Evolutionary conservation across 148 eudicot genomes (phyloP), one percentile per base, ranked within the genome.

Genomic region (Rhododendron mucronatum): DNA sequence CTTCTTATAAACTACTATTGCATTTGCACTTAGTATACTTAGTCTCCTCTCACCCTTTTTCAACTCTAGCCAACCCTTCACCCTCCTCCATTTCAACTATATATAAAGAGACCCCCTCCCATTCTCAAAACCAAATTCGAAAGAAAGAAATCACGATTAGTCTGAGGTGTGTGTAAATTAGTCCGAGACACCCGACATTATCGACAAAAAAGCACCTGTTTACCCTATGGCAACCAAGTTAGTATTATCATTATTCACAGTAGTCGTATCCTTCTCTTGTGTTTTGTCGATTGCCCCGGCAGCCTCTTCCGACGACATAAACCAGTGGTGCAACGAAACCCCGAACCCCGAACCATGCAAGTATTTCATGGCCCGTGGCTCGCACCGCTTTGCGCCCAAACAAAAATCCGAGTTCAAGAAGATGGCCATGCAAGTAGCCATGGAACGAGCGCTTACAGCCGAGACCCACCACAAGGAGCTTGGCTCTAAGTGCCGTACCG

Each of bases 291-390:
- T n/a, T 7, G 8, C 30, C 71, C 4, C 13, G 4, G 3, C n/a
- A 63, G 2, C 57, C 84, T 45, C 45, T 59, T 21, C 80, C 26
- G 85, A 50, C 10, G 87, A 47, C 86, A 47, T 87, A 63, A 82
- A 80, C 67, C 78, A 67, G 75, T 95, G 95, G 96, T 95, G 98
- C 89, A 86, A 90, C 86, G 75, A 90, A 87, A 93, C 96, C 78
- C 98, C 98, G 23, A 55, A 95, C 89, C 94, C 94, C 5, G 89
- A 87, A 23, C 90, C 89, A 86, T 95, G 98, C 88, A 88, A 90
- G 69, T 69, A 91, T 77, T 89, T 89, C 91, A 89, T 94, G 82
- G 78, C 47, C 83, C 88, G 79, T 10, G 65, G 86, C 14, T 57
- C 84, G 11, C 75, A 26, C 73, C 74, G 69, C 20, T 41, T 48